phyloP scores from a whole-genome alignment of 2,329 filamentous ascomycete genomes.

The Lomentospora prolificans region DNA sequence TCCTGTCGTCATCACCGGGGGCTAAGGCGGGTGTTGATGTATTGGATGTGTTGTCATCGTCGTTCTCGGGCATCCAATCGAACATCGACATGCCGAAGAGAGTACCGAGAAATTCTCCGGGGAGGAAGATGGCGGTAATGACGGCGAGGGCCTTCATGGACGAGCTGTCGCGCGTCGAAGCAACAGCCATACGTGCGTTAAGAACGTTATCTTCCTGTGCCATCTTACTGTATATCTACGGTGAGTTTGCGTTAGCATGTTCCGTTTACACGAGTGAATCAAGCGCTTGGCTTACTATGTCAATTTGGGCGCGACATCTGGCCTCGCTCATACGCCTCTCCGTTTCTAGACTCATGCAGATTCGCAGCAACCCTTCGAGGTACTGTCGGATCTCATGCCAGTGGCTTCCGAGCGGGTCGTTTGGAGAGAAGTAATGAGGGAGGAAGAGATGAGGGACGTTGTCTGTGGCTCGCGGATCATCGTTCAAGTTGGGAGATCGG shows the following conservation, averaged over 20 bases:
- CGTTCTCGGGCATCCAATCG: slow-evolving; percentile 29
- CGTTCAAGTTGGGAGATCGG: slow-evolving; percentile 10
- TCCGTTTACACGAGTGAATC: no score
- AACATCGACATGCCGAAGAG: slow-evolving; percentile 39
- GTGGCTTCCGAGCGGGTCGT: slow-evolving; percentile 17
- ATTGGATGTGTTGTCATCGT: slow-evolving; percentile 14
- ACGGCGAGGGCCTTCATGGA: slow-evolving; percentile 39
- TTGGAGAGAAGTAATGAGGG: not conserved
- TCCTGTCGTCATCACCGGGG: slow-evolving; percentile 13
- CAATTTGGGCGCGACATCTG: slow-evolving; percentile 34
- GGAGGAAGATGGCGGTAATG: slow-evolving; percentile 37
- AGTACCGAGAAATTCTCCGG: slow-evolving; percentile 34
- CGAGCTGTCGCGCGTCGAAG: slow-evolving; percentile 31
- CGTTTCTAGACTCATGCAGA: slow-evolving; percentile 34
- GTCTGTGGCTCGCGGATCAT: not conserved
- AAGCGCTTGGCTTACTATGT: slow-evolving; percentile 25
- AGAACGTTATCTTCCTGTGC: slow-evolving; percentile 38
- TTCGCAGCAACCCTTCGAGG: slow-evolving; percentile 30
- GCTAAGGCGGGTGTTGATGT: not conserved
- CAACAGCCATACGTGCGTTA: slow-evolving; percentile 29
- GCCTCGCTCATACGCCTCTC: slow-evolving; percentile 36
- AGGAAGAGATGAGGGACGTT: not conserved
- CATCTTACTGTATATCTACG: slow-evolving; percentile 37
- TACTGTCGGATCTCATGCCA: slow-evolving; percentile 39
- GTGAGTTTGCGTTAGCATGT: not conserved